Evolutionary conservation across 1,284 basidiomycete genomes (phyloP).

Genomic region (Cryptococcus neoformans): DNA sequence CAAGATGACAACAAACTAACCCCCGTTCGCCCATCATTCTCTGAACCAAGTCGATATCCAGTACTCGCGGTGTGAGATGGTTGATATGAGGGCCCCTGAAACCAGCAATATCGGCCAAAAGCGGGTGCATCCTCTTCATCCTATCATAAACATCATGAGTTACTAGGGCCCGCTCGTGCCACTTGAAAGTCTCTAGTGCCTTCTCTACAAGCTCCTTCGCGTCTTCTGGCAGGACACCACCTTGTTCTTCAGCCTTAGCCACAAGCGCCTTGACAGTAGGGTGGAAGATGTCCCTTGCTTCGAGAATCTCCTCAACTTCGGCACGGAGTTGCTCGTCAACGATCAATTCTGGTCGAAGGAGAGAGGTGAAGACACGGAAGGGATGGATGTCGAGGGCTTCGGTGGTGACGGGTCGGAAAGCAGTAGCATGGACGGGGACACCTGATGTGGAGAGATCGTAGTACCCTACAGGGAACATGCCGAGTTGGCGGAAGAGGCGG

Average conservation of each 20-base stretch:
- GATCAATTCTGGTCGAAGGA: slow-evolving; percentile 47
- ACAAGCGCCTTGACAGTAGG: slow-evolving; percentile 35
- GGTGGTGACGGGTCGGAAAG: slow-evolving; percentile 45
- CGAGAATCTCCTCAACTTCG: slow-evolving; percentile 35
- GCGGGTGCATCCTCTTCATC: slow-evolving; percentile 41
- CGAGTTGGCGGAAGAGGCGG: slow-evolving; percentile 45
- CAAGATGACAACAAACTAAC: slow-evolving; percentile 10
- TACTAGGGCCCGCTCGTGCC: slow-evolving; percentile 47
- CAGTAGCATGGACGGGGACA: slow-evolving; percentile 51
- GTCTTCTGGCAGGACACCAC: slow-evolving; percentile 26
- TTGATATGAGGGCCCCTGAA: slow-evolving; percentile 53
- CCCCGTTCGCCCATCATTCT: slow-evolving; percentile 41
- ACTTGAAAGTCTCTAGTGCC: slow-evolving; percentile 50
- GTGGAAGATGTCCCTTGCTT: slow-evolving; percentile 45
- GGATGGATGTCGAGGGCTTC: slow-evolving; percentile 44
- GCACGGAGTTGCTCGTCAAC: slow-evolving; percentile 25
- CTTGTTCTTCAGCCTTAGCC: slow-evolving; percentile 35
- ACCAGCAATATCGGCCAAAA: slow-evolving; percentile 50
- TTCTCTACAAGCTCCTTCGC: slow-evolving; percentile 38
- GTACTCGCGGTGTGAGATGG: slow-evolving; percentile 51
- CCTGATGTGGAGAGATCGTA: slow-evolving; percentile 49
- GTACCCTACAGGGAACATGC: slow-evolving; percentile 51
- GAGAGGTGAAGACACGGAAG: slow-evolving; percentile 50
- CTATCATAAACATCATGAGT: slow-evolving; percentile 35
- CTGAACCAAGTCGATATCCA: slow-evolving; percentile 52